Base-by-base conservation (phyloP, 1,139 yeast species). In the Yamadazyma epiphylla region DNA sequence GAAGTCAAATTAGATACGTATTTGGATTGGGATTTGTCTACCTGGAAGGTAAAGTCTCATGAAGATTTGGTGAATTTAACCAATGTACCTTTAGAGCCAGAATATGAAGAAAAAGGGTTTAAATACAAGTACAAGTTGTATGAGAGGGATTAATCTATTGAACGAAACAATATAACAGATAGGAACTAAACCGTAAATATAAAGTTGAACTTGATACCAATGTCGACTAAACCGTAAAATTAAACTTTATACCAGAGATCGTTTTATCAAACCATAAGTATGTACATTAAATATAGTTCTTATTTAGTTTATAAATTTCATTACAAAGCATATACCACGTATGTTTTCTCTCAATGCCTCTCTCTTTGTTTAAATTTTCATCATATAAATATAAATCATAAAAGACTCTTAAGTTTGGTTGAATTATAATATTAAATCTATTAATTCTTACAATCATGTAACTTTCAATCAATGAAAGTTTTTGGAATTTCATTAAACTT, bases 361-460 rank as follows among this genome's bases (percentile, higher is more conserved):
- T 39, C 15, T 32, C 32, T 24, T 37, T 34, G n/a, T 56, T 51
- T 32, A 64, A 53, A 31, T 44, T 43, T 36, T 85, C 89, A 46
- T 86, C 94, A 80, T 82, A 86, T 46, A 82, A 74, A 48, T 80
- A 76, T 38, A 88, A 64, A 46, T 88, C 96, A 53, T 84, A 87
- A 76, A 88, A 84, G 43, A 88, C 71, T 54, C 85, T 74, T 50
- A 88, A 64, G 53, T 87, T 88, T 4, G 96, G 97, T 55, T 88
- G 96, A 39, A 89, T 86, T 25, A 88, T 86, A 31, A 88, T 86
- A 53, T 88, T 88, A 45, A 88, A 70, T 27, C 97, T 64, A 31
- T 94, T 73, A 5, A 87, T 94, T 31, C 96, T 63, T 16, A 87
- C 94, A 56, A 69, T 81, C 47, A 87, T 59, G 49, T 87, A 88